Base-by-base conservation (phyloP, 306 rosid genomes). In the Vigna hirtella region DNA sequence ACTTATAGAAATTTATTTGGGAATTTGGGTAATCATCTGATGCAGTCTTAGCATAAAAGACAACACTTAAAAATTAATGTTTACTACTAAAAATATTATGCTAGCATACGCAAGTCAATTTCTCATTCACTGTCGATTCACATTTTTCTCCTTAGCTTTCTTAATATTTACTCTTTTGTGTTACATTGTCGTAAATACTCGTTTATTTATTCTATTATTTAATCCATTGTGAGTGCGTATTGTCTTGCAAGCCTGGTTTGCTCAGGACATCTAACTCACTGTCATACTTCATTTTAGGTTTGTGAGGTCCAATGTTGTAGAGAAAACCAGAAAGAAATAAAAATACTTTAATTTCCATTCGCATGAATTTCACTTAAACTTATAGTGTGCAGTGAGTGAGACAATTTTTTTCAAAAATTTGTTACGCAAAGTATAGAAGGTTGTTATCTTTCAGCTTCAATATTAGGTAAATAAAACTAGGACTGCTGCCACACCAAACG, bases 211-310 rank as follows among this genome's bases (percentile, higher is more conserved):
- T 20, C 34, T 75, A 61, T 30, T 64, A n/a, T 45, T 48, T 17
- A 75, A 48, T 34, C 71, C 49, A 62, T 48, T 47, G 49, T 47
- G 49, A 8, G 59, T 28, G 78, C 62, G 59, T 42, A 40, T 57
- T 73, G 56, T 20, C 36, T 38, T 56, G 77, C 66, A 56, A 58
- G 56, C 65, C 5, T 56, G 40, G 51, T 26, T 43, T 72, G 9
- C 6, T 51, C 15, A 40, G 53, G 52, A 72, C 9, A 8, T 73
- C 67, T 22, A 45, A 30, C 70, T 24, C 47, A 59, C 26, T 7
- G 7, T 26, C n/a, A 28, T 43, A 26, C 43, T 51, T 47, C 13
- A 20, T 28, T 48, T 49, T 61, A 30, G 30, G 77, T 45, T 26
- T 16, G 32, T n/a, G 18, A 24, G 4, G 38, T 48, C 48, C 51